These are phyloP conservation scores for Epichloe gansuensis DNA, from an alignment of 2,329 filamentous ascomycete genomes.

Conservation along the genomic window DNA sequence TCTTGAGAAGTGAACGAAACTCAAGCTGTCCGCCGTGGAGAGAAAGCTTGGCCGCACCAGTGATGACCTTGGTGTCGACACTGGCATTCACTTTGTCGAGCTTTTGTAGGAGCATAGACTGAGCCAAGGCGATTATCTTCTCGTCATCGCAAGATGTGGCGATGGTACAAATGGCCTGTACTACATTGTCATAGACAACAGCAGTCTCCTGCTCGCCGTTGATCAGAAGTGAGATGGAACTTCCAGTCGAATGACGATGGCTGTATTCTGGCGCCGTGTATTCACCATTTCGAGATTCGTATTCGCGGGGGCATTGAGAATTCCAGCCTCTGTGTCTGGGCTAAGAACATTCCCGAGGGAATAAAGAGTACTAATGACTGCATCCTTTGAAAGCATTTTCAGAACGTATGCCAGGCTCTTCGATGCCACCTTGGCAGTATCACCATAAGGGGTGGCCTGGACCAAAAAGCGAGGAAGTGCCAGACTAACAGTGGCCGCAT, in stretches of 20 bases:
- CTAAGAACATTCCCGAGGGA: constrained; percentile 93
- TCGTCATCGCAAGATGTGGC: constrained; percentile 70
- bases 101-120: constrained; percentile 96
- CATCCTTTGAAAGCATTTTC: constrained; percentile 75
- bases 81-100: constrained; percentile 68
- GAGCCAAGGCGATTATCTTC: constrained; percentile 84
- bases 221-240: constrained; percentile 66
- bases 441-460: constrained; percentile 59
- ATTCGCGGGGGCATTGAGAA: constrained; percentile 39
- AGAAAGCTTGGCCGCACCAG: constrained; percentile 67
- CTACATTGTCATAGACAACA: constrained; percentile 71
- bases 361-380: constrained; percentile 89
- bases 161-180: constrained; percentile 90
- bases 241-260: constrained; percentile 51
- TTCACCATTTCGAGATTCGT: constrained; percentile 28
- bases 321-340: constrained; percentile 46
- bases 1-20: constrained; percentile 73
- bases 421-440: constrained; percentile 67
- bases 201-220: constrained; percentile 69
- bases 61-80: constrained; percentile 78
- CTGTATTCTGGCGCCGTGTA: constrained; percentile 34
- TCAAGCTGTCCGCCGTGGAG: constrained; percentile 68
- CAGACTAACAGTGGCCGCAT: constrained; percentile 64
- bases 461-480: constrained; percentile 80
- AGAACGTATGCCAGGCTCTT: constrained; percentile 73